Conservation (phyloP, 2,329 filamentous ascomycete genomes). For the Phyllosticta citrichinensis region DNA sequence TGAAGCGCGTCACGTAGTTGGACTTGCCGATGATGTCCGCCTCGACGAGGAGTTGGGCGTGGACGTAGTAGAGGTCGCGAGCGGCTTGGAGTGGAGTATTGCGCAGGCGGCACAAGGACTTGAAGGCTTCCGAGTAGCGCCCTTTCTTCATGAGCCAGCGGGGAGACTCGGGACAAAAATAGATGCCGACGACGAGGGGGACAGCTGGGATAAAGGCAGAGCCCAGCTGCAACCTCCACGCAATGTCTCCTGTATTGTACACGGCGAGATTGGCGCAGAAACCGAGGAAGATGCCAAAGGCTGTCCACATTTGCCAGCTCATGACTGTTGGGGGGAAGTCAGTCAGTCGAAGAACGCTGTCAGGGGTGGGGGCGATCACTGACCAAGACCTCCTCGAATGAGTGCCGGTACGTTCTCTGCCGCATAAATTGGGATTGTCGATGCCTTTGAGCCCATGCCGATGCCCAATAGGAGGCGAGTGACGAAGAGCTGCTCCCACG, state of each 20-base stretch:
- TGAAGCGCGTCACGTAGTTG: conserved; percentile 32
- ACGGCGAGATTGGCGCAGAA: conserved; percentile 32
- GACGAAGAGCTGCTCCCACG: conserved; percentile 30
- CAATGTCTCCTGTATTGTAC: conserved; percentile 24
- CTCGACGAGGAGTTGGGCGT: conserved; percentile 27
- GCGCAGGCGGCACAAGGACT: conserved; percentile 29
- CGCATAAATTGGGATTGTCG: conserved; percentile 35
- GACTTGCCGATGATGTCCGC: conserved; percentile 24
- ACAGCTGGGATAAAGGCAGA: conserved; percentile 31
- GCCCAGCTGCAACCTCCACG: conserved; percentile 32
- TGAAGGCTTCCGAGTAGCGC: conserved; percentile 28
- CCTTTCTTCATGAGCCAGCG: conserved; percentile 34
- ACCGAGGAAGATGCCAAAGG: conserved; percentile 38
- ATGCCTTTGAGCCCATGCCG: conserved; percentile 37
- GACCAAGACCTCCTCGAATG: conserved; percentile 30
- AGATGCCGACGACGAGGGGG: conserved; percentile 29
- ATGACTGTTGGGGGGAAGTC: conserved; percentile 25
- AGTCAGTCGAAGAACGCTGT: neutral
- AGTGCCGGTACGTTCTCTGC: conserved; percentile 29
- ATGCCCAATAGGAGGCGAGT: conserved; percentile 29
- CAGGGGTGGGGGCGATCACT: neutral
- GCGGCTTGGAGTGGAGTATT: conserved; percentile 32
- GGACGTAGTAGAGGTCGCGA: conserved; percentile 33
- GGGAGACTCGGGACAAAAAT: conserved; percentile 32
- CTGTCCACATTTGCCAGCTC: conserved; percentile 36